Percentiles rank a stretch among this genome's conserved stretches.
Conservation (phyloP, 257 asterid genomes). For the Plantago ovata region DNA sequence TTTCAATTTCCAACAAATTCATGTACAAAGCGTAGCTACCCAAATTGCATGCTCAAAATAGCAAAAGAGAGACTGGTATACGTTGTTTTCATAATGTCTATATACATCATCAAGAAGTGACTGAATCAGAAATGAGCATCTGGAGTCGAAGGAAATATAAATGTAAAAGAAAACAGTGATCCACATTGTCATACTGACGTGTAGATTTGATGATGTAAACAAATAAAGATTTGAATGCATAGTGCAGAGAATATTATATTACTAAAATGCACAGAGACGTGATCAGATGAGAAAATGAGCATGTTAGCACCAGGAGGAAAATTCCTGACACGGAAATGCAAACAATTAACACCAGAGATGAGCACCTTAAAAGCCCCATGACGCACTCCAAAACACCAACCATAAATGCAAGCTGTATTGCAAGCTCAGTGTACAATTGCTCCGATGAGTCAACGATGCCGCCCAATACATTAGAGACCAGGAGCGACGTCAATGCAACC, state of each 20-base stretch:
- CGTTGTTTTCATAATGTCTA: too few species aligned
- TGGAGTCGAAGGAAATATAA: too few species aligned
- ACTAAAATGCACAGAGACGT: background rate
- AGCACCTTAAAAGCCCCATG: constrained; percentile 90
- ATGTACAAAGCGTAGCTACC: too few species aligned
- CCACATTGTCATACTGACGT: background rate
- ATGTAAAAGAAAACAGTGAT: too few species aligned
- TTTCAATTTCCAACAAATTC: background rate
- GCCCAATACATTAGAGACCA: constrained; percentile 88
- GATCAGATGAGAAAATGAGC: constrained; percentile 4
- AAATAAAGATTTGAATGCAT: background rate
- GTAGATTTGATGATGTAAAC: background rate
- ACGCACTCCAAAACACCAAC: constrained; percentile 88
- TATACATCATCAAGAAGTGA: too few species aligned
- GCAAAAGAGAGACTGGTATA: too few species aligned
- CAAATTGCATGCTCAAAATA: too few species aligned
- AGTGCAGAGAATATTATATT: background rate
- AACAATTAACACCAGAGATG: constrained; percentile 16
- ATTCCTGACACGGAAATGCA: background rate
- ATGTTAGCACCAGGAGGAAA: constrained; percentile 1
- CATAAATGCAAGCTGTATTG: constrained; percentile 90
- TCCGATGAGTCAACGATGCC: constrained; percentile 80
- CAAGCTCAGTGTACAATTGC: constrained; percentile 86
- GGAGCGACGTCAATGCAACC: constrained; percentile 92
- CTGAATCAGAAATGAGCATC: too few species aligned